Evolutionary conservation across 805 yeast genomes (phyloP).

Genomic region (Vanderwaltozyma yarrowii): DNA sequence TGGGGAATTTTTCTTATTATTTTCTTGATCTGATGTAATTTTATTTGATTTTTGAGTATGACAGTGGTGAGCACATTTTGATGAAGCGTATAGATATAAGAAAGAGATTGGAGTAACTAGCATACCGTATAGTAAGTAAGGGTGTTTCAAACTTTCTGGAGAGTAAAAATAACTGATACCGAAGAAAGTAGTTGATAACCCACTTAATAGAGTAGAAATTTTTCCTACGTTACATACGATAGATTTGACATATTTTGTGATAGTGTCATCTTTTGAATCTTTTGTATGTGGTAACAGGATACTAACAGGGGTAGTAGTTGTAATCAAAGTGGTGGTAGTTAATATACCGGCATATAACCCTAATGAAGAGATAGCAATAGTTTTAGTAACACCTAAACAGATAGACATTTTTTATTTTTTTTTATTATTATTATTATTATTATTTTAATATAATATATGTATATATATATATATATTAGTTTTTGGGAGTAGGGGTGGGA

Average conservation of each 20-base stretch:
- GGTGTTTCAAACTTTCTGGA: conserved; percentile 51
- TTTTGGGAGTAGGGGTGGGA: too few relatives aligned
- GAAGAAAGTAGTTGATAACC: conserved; percentile 41
- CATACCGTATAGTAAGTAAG: conserved; percentile 58
- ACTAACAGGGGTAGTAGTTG: conserved; percentile 10
- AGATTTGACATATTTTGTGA: conserved; percentile 5
- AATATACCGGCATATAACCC: conserved; percentile 50
- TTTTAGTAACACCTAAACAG: conserved; percentile 47
- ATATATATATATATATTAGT: neutral
- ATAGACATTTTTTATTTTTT: conserved; percentile 33
- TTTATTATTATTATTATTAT: neutral
- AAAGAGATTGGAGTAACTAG: conserved; percentile 15
- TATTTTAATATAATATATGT: neutral
- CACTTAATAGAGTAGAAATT: conserved; percentile 30
- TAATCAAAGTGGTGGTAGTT: conserved; percentile 23
- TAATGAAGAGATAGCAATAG: conserved; percentile 54
- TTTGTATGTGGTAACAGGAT: conserved; percentile 18
- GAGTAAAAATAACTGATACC: conserved; percentile 47
- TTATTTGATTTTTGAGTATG: neutral
- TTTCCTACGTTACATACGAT: conserved; percentile 9
- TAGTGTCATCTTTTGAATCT: conserved; percentile 2
- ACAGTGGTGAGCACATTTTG: conserved; percentile 1
- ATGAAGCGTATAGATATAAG: conserved; percentile 8
- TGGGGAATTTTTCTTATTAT: conserved; percentile 1
- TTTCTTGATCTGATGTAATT: neutral